phyloP scores from a whole-genome alignment of 768 basidiomycete genomes.

The Agaricus subrufescens region DNA sequence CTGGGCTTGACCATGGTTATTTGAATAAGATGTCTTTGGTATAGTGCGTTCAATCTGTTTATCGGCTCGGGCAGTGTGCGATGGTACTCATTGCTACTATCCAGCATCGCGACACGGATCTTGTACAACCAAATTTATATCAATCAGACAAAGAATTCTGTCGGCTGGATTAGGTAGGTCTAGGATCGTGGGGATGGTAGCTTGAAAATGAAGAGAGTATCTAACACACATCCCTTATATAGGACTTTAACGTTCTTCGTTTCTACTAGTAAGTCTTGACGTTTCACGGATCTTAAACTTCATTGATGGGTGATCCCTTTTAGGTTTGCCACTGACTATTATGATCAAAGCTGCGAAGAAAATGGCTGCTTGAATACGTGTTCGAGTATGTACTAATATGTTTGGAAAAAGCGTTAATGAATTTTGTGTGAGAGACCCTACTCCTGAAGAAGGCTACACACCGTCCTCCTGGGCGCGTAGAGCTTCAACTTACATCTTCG shows the following conservation, averaged over 20 bases:
- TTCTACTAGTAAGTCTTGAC: background rate
- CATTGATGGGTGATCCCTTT: background rate
- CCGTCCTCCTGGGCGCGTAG: too few species aligned
- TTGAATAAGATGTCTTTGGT: constrained; percentile 25
- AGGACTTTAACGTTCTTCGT: background rate
- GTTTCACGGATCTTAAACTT: background rate
- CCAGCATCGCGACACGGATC: constrained; percentile 17
- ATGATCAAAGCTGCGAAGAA: constrained; percentile 16
- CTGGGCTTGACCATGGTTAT: constrained; percentile 23
- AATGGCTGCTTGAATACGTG: background rate
- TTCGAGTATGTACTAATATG: background rate
- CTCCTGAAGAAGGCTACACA: too few species aligned
- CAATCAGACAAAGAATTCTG: constrained; percentile 15
- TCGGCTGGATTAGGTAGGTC: constrained; percentile 17
- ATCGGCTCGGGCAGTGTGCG: background rate
- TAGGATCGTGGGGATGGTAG: background rate
- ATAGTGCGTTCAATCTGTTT: constrained; percentile 20
- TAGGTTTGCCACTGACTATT: constrained; percentile 19
- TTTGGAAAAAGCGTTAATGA: too few species aligned
- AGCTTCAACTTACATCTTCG: too few species aligned
- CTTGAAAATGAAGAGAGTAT: background rate
- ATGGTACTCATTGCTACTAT: background rate
- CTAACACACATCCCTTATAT: background rate
- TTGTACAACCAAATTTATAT: constrained; percentile 21
- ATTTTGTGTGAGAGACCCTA: too few species aligned